phyloP scores from a whole-genome alignment of 805 yeast genomes.

The Peterozyma toletana region DNA sequence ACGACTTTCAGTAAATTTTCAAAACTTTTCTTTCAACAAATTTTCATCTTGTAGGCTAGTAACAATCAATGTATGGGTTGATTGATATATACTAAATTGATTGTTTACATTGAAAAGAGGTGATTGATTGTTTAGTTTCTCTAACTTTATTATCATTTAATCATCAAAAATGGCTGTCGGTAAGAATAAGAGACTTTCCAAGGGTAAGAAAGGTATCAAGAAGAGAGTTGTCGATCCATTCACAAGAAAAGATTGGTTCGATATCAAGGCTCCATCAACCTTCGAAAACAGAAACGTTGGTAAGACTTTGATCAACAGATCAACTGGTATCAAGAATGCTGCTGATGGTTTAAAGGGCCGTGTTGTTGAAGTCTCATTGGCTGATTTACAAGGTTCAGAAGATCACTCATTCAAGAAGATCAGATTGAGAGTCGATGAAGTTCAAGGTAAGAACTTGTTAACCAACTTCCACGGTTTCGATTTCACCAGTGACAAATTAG shows the following conservation, averaged over 20 bases:
- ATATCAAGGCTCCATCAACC: conserved; percentile 97
- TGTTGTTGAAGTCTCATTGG: conserved; percentile 90
- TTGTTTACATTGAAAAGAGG: not conserved
- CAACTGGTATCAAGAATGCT: conserved; percentile 97
- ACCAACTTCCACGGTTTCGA: conserved; percentile 99
- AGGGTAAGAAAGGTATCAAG: conserved; percentile 96
- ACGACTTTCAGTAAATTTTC: too few species aligned
- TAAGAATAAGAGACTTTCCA: conserved; percentile 71
- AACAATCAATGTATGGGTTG: too few species aligned
- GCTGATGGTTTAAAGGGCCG: conserved; percentile 98
- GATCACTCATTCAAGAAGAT: conserved; percentile 98
- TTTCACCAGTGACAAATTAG: conserved; percentile 96
- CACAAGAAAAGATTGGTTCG: conserved; percentile 99
- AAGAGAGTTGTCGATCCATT: conserved; percentile 99
- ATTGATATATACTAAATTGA: too few species aligned
- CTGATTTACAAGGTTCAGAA: conserved; percentile 98
- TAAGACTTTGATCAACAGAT: conserved; percentile 96
- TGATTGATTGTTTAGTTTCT: not conserved
- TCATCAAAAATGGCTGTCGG: conserved; percentile 49
- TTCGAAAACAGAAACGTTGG: conserved; percentile 98
- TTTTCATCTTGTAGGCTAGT: too few species aligned
- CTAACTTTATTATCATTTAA: too few species aligned
- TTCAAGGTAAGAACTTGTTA: conserved; percentile 96
- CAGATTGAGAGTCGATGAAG: conserved; percentile 97
- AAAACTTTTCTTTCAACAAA: too few species aligned